These are phyloP conservation scores for Dipteronia dyeriana DNA, from an alignment of 345 rosid genomes.

Conservation along the genomic window DNA sequence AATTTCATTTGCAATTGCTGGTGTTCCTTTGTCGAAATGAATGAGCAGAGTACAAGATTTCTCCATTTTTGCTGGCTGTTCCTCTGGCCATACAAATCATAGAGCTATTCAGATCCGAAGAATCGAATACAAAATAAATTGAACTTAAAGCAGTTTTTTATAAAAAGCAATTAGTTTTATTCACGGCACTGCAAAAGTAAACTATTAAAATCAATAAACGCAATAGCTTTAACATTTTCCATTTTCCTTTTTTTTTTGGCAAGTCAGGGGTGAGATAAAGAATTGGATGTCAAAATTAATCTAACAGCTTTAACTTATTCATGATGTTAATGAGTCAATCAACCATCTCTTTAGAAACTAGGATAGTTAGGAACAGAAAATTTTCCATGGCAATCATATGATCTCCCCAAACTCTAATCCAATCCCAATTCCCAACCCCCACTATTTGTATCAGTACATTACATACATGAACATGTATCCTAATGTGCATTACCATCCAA, in stretches of 20 bases:
- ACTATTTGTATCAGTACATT: too few relatives aligned
- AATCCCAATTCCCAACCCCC: neutral
- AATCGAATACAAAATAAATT: neutral
- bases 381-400: neutral
- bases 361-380: neutral
- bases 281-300: neutral
- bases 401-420: neutral
- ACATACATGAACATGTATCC: neutral
- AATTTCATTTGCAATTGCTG: slow-evolving; percentile 84
- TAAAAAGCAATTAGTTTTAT: neutral
- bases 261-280: neutral
- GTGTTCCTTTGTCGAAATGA: slow-evolving; percentile 83
- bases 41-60: slow-evolving; percentile 79
- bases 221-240: neutral
- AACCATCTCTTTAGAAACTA: neutral
- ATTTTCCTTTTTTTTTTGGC: neutral
- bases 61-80: slow-evolving; percentile 56
- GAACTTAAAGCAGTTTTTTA: neutral
- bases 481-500: neutral
- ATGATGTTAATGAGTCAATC: neutral
- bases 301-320: neutral
- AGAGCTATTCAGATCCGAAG: slow-evolving; percentile 3
- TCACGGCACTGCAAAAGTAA: too few relatives aligned
- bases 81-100: slow-evolving; percentile 15
- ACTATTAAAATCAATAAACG: too few relatives aligned